phyloP scores from a whole-genome alignment of 805 yeast genomes.

The Ogataea salicorniae region DNA sequence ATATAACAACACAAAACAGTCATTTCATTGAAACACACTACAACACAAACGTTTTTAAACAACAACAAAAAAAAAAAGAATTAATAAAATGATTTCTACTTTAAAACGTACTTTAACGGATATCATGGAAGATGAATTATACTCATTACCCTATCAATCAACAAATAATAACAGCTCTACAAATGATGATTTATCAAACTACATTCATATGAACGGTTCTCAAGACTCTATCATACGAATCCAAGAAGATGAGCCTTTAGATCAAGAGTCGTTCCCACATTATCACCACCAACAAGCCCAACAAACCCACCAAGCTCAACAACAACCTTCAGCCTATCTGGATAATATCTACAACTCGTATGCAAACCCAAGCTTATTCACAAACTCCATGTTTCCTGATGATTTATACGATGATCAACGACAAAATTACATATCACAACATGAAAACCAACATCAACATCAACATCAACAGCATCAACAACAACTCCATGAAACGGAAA shows the following conservation, averaged over 20 bases:
- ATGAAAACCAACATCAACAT: not conserved
- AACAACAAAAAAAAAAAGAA: not conserved
- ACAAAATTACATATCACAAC: not conserved
- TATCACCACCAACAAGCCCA: not conserved
- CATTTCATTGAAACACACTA: not conserved
- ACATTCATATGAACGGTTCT: constrained; percentile 21
- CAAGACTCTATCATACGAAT: constrained; percentile 21
- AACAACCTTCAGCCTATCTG: constrained; percentile 3
- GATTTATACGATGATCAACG: constrained; percentile 17
- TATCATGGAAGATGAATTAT: constrained; percentile 29
- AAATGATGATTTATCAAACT: constrained; percentile 21
- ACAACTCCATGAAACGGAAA: constrained; percentile 1
- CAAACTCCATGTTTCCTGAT: constrained; percentile 24
- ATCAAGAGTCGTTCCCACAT: constrained; percentile 1
- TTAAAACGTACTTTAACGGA: constrained; percentile 29
- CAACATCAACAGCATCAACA: not conserved
- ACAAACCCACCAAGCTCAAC: constrained; percentile 2
- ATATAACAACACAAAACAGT: not conserved
- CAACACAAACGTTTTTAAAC: not conserved
- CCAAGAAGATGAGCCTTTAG: constrained; percentile 9
- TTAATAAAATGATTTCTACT: constrained; percentile 24
- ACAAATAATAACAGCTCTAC: constrained; percentile 1
- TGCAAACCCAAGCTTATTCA: constrained; percentile 25
- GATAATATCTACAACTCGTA: constrained; percentile 24
- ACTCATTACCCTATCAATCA: constrained; percentile 14